Conservation (phyloP, 164 flowering plant species). For the Euptelea pleiosperma region DNA sequence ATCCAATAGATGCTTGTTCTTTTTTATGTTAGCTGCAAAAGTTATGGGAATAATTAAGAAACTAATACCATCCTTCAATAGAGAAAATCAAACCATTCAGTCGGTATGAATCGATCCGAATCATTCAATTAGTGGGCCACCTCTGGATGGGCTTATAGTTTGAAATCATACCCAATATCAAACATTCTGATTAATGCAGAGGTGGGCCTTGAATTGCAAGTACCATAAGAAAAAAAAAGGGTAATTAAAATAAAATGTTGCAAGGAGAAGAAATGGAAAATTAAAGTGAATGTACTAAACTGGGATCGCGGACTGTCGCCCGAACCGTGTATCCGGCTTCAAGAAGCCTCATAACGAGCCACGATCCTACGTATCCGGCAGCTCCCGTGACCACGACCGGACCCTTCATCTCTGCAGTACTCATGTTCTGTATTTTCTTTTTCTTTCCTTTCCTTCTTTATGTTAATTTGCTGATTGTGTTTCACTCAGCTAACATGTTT, state of each 20-base stretch:
- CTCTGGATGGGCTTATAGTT: background rate
- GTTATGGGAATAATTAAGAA: background rate
- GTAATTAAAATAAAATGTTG: too few species aligned
- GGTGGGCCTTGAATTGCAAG: too few species aligned
- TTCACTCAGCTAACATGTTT: too few species aligned
- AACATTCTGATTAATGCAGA: too few species aligned
- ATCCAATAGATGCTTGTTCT: conserved; percentile 24
- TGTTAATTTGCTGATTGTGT: too few species aligned
- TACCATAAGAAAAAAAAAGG: too few species aligned
- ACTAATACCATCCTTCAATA: background rate
- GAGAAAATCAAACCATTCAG: background rate
- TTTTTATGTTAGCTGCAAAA: conserved; percentile 10
- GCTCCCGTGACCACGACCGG: conserved; percentile 23
- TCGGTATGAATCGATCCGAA: background rate
- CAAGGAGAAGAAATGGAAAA: background rate
- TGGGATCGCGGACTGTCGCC: conserved; percentile 30
- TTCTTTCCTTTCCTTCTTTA: too few species aligned
- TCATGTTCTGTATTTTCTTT: too few species aligned
- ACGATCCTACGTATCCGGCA: conserved; percentile 27
- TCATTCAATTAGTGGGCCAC: background rate
- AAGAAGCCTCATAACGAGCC: conserved; percentile 25
- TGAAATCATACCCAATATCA: background rate
- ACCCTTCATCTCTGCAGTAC: too few species aligned
- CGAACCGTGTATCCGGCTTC: conserved; percentile 22
- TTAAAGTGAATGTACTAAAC: background rate